Evolutionary conservation across 345 rosid genomes (phyloP).

Genomic region (Citrus australasica): DNA sequence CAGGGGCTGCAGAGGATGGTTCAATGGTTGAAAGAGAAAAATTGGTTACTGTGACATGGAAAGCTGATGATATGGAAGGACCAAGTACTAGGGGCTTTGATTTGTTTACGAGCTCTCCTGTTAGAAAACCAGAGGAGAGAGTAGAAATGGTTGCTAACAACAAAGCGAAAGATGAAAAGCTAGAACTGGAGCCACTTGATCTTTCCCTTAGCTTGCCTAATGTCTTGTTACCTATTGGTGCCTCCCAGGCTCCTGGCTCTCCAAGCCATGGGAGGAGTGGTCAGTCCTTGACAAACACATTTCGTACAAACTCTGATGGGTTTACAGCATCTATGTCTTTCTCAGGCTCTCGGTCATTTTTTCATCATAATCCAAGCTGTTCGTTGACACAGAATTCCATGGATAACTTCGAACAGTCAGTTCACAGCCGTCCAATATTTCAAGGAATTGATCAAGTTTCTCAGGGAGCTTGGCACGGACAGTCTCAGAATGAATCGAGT

Average conservation of each 20-base stretch:
- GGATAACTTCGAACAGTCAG: conserved; percentile 88
- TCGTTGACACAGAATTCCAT: conserved; percentile 82
- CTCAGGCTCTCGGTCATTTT: conserved; percentile 90
- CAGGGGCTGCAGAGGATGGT: conserved; percentile 39
- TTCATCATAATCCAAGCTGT: conserved; percentile 97
- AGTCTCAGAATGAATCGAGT: conserved; percentile 58
- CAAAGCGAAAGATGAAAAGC: conserved; percentile 60
- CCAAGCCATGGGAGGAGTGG: conserved; percentile 76
- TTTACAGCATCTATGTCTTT: conserved; percentile 88
- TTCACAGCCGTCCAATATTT: conserved; percentile 92
- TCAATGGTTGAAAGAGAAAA: conserved; percentile 39
- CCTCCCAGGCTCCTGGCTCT: conserved; percentile 53
- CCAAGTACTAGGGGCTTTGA: conserved; percentile 86
- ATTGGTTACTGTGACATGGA: conserved; percentile 24
- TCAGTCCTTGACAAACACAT: conserved; percentile 70
- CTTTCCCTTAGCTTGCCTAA: conserved; percentile 93
- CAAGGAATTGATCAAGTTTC: conserved; percentile 56
- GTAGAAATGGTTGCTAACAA: conserved; percentile 40
- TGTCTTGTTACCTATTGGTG: conserved; percentile 76
- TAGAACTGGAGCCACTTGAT: conserved; percentile 73
- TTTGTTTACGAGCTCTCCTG: conserved; percentile 77
- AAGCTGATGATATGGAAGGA: conserved; percentile 63
- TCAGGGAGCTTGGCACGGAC: conserved; percentile 54
- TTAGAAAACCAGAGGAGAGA: conserved; percentile 45
- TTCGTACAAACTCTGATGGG: conserved; percentile 75